phyloP scores from a whole-genome alignment of 2,329 filamentous ascomycete genomes.

The Sclerotinia subarctica region DNA sequence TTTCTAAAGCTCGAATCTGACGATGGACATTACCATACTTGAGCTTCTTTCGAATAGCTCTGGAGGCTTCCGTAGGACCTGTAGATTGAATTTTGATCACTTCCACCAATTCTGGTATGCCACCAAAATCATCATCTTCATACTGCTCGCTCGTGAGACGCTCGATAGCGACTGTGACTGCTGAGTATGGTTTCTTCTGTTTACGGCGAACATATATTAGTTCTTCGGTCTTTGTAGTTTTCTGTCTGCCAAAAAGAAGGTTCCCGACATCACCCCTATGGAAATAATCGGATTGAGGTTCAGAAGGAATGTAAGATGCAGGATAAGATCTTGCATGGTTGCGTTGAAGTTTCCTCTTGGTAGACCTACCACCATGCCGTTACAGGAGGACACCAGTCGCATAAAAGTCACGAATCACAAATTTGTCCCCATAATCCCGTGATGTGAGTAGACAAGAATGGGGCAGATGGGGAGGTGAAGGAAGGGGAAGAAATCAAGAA shows the following conservation, averaged over 20 bases:
- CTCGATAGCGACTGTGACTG: slow-evolving; percentile 89
- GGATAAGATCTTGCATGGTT: slow-evolving; percentile 15
- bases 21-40: slow-evolving; percentile 96
- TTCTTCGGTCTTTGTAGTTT: slow-evolving; percentile 17
- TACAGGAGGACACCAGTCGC: slow-evolving; percentile 10
- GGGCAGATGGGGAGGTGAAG: background rate
- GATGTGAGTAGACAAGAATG: slow-evolving; percentile 16
- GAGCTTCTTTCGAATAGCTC: slow-evolving; percentile 94
- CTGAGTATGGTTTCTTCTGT: slow-evolving; percentile 84
- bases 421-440: slow-evolving; percentile 11
- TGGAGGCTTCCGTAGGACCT: slow-evolving; percentile 83
- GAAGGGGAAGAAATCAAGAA: background rate
- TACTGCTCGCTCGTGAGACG: slow-evolving; percentile 84
- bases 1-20: slow-evolving; percentile 81
- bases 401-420: slow-evolving; percentile 7
- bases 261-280: slow-evolving; percentile 18
- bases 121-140: slow-evolving; percentile 86
- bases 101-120: slow-evolving; percentile 91
- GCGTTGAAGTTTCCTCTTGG: slow-evolving; percentile 14
- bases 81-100: slow-evolving; percentile 85
- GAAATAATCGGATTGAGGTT: slow-evolving; percentile 13
- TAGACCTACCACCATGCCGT: slow-evolving; percentile 10
- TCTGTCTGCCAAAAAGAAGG: slow-evolving; percentile 12
- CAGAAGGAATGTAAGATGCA: slow-evolving; percentile 11
- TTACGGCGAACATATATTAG: slow-evolving; percentile 13